phyloP scores from a whole-genome alignment of 495 filamentous ascomycete genomes.

The Terfezia boudieri region DNA sequence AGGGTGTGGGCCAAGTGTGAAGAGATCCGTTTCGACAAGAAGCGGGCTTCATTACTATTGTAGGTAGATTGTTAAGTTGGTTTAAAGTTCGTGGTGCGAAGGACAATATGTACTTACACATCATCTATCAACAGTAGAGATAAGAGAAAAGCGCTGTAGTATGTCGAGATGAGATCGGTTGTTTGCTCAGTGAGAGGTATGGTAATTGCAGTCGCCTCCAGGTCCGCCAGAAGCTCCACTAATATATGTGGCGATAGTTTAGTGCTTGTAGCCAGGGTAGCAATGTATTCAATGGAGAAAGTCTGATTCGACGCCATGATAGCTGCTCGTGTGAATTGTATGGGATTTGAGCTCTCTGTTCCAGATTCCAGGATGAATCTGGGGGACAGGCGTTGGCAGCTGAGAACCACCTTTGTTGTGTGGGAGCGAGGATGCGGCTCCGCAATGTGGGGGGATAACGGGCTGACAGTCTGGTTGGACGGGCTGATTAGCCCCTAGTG shows the following conservation, averaged over 20 bases:
- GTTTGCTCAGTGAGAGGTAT: slow-evolving; percentile 17
- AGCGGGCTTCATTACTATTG: slow-evolving; percentile 29
- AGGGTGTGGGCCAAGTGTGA: slow-evolving; percentile 19
- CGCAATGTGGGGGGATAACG: slow-evolving; percentile 4
- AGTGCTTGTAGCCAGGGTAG: slow-evolving; percentile 19
- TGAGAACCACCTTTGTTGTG: slow-evolving; percentile 1
- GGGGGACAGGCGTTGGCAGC: too few relatives aligned
- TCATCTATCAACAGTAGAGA: slow-evolving; percentile 30
- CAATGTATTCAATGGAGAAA: slow-evolving; percentile 18
- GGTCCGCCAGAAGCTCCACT: slow-evolving; percentile 25
- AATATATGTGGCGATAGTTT: slow-evolving; percentile 22
- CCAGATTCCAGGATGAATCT: too few relatives aligned
- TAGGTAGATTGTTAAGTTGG: background rate
- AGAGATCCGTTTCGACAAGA: slow-evolving; percentile 29
- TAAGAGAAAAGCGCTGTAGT: slow-evolving; percentile 31
- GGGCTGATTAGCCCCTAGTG: background rate
- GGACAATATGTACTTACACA: slow-evolving; percentile 20
- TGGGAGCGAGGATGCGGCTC: background rate
- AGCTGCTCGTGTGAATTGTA: background rate
- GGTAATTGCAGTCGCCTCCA: slow-evolving; percentile 24
- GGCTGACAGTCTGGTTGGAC: too few relatives aligned
- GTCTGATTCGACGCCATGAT: background rate
- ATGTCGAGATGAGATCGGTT: slow-evolving; percentile 23
- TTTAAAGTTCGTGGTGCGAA: background rate
- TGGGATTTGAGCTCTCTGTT: background rate